These are phyloP conservation scores for Wickerhamomyces kurtzmanii DNA, from an alignment of 805 yeast genomes.

Conservation along the genomic window DNA sequence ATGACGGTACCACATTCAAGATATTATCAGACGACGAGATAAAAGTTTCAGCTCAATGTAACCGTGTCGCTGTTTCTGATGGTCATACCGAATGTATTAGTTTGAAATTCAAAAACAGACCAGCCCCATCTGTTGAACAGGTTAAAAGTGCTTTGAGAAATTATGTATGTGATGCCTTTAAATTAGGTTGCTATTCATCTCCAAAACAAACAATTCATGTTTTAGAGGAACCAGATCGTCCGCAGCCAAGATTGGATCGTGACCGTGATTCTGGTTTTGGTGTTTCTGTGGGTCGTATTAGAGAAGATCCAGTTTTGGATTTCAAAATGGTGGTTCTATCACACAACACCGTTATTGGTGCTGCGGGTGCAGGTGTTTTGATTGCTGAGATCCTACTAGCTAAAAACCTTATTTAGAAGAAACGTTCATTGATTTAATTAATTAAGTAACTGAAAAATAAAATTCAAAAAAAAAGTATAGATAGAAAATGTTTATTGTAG, in stretches of 20 bases:
- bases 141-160: constrained; percentile 61
- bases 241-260: constrained; percentile 96
- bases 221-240: constrained; percentile 85
- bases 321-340: constrained; percentile 95
- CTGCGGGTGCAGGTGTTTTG: constrained; percentile 96
- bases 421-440: no score
- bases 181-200: constrained; percentile 80
- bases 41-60: constrained; percentile 91
- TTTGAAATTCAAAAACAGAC: constrained; percentile 68
- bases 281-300: constrained; percentile 88
- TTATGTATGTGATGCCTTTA: constrained; percentile 76
- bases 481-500: no score
- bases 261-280: constrained; percentile 92
- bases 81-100: constrained; percentile 97
- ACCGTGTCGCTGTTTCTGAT: constrained; percentile 93
- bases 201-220: constrained; percentile 90
- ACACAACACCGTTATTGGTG: constrained; percentile 96
- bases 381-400: constrained; percentile 86
- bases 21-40: constrained; percentile 59
- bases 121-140: constrained; percentile 78
- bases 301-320: constrained; percentile 90
- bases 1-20: constrained; percentile 43
- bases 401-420: constrained; percentile 63
- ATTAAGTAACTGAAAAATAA: no score
- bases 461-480: no score